Percentiles rank a stretch among this genome's conserved stretches.
Evolutionary conservation across 306 rosid species (phyloP).

Genomic region (Prunus mongolica): DNA sequence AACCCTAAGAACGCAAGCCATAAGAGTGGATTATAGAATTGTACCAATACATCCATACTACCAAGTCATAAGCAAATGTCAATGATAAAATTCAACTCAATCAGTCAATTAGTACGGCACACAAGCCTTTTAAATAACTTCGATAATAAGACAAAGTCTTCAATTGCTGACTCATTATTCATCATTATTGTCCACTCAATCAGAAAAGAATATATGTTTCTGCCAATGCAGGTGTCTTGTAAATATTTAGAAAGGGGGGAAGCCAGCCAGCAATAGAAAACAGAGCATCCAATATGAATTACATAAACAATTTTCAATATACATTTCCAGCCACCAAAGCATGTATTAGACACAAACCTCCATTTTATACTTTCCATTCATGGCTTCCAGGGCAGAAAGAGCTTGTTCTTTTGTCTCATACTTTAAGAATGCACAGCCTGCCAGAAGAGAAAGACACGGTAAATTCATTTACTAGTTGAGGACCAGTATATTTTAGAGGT

Average conservation of each 20-base stretch:
- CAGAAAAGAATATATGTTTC: neutral
- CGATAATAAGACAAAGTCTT: neutral
- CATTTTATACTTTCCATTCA: conserved; percentile 91
- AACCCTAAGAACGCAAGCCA: conserved; percentile 55
- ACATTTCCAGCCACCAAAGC: conserved; percentile 12
- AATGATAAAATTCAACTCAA: conserved; percentile 9
- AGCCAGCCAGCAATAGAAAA: neutral
- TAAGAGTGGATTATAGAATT: conserved; percentile 16
- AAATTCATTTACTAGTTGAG: conserved; percentile 4
- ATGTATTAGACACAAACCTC: conserved; percentile 56
- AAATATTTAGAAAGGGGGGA: neutral
- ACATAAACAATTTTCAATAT: conserved; percentile 1
- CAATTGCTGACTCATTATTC: neutral
- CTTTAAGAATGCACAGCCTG: conserved; percentile 96
- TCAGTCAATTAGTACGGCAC: neutral
- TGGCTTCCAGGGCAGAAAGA: conserved; percentile 73
- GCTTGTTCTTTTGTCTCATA: conserved; percentile 96
- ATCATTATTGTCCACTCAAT: neutral
- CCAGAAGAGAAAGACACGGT: conserved; percentile 11
- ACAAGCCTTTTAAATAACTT: neutral
- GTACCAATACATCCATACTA: conserved; percentile 4
- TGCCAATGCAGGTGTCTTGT: neutral
- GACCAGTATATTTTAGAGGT: neutral
- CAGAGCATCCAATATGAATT: neutral
- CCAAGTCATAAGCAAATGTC: neutral